phyloP scores from a whole-genome alignment of 768 basidiomycete genomes.

The Neoboletus brunneissimus region DNA sequence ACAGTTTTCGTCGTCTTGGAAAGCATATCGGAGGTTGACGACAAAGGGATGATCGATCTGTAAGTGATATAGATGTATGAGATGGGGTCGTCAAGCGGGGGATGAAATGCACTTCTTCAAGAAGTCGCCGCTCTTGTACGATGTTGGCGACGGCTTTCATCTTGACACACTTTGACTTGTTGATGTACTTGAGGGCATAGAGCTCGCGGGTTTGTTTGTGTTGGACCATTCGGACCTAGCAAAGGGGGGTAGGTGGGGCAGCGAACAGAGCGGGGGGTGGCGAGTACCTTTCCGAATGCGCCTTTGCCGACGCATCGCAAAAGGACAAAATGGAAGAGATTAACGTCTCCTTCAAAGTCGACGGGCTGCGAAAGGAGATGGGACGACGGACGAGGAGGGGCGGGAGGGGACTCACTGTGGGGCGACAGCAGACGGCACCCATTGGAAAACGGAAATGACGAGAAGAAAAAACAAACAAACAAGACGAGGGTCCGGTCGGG shows the following conservation, averaged over 20 bases:
- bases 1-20: constrained; percentile 97
- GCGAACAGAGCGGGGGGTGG: neutral
- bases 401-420: constrained; percentile 50
- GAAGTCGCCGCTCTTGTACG: constrained; percentile 88
- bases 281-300: constrained; percentile 89
- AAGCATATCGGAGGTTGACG: constrained; percentile 93
- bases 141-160: constrained; percentile 99
- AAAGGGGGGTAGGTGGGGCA: constrained; percentile 10
- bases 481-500: neutral
- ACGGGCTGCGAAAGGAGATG: constrained; percentile 58
- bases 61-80: neutral
- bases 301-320: constrained; percentile 97
- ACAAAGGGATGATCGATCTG: constrained; percentile 95
- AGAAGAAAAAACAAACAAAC: constrained; percentile 15
- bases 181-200: constrained; percentile 99
- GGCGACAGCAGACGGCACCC: constrained; percentile 86
- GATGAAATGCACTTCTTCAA: constrained; percentile 76
- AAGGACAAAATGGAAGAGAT: constrained; percentile 95
- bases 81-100: neutral
- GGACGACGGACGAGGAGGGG: neutral
- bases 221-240: constrained; percentile 95
- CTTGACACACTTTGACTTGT: constrained; percentile 96
- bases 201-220: constrained; percentile 97
- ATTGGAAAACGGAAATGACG: constrained; percentile 28
- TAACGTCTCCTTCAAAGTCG: constrained; percentile 94